Base-by-base conservation (phyloP, 2,329 filamentous ascomycete genomes). In the Sarocladium brachiariae region DNA sequence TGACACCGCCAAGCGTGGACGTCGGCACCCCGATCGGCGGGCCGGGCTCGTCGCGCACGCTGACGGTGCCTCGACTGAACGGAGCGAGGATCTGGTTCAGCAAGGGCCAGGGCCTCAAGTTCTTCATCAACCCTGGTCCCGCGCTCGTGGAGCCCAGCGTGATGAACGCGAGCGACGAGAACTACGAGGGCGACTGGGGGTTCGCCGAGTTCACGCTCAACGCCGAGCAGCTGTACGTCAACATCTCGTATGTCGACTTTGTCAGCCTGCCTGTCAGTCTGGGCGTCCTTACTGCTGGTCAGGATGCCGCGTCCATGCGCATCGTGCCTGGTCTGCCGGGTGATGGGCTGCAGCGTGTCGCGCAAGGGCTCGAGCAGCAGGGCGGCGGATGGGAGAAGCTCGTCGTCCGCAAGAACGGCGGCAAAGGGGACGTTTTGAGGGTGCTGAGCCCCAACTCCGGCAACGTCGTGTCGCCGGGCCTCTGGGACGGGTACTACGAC, bases 201-300 rank as follows among this genome's bases (percentile, higher is more conserved):
- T 88, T 87, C 61, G 81, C 76, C 68, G 84, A 88, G 65, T 83
- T 86, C 58, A 85, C 83, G 14, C 19, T 77, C 66, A 86, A 86
- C 64, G 58, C 65, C 31, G 59, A 63, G 27, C 73, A 86, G 63
- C 66, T 87, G 4, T 87, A 80, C 60, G 81, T 78, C 57, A 87
- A 87, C 58, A 83, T 91, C 58, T 81, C 75, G 54, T 84, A 86
- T 62, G 87, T 91, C 50, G 87, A 91, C 69, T 91, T 91, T 65
- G 77, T 89, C 54, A 71, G 71, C 57, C 63, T 85, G 57, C 83
- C 84, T n/a, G 75, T 86, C 49, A 75, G 78, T 1, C 72, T 84
- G 55, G 62, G 66, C 53, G 73, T 84, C 41, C 3, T 25, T 10
- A 5, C 30, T 3, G 65, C 66, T 50, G 76, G 73, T 53, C 69